Evolutionary conservation across 176 grass and related monocot genomes (phyloP).

Genomic region (Aegilops longissima): DNA sequence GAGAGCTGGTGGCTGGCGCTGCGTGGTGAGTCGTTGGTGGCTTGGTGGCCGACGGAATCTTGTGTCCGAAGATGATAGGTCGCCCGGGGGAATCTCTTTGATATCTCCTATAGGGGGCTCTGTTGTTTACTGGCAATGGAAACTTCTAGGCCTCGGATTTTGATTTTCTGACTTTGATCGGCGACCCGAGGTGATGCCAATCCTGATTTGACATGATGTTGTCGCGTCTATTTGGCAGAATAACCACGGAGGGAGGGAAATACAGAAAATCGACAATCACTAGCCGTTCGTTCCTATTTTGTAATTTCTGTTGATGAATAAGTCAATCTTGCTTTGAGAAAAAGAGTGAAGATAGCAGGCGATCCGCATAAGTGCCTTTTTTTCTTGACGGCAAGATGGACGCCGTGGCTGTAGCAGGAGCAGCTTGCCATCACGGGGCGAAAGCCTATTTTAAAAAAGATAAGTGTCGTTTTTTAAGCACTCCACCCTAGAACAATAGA

Average conservation of each 20-base stretch:
- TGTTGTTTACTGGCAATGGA: not conserved
- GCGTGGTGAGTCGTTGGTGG: not conserved
- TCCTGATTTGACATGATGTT: not conserved
- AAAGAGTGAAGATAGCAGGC: too few relatives aligned
- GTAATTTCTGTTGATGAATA: too few relatives aligned
- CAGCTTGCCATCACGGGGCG: too few relatives aligned
- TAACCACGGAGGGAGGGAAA: not conserved
- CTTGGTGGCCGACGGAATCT: not conserved
- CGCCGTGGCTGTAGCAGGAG: too few relatives aligned
- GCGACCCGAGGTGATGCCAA: not conserved
- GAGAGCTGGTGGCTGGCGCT: conserved; percentile 19
- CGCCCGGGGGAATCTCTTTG: not conserved
- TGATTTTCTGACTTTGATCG: not conserved
- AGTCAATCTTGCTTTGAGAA: too few relatives aligned
- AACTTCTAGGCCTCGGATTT: not conserved
- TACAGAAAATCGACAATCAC: too few relatives aligned
- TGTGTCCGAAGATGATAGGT: not conserved
- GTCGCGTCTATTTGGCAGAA: not conserved
- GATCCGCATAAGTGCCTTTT: too few relatives aligned
- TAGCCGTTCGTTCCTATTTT: too few relatives aligned
- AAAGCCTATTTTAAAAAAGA: too few relatives aligned
- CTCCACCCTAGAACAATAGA: too few relatives aligned
- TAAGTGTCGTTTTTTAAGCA: too few relatives aligned
- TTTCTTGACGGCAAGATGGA: too few relatives aligned
- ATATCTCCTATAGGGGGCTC: not conserved